Percentiles rank a stretch among this genome's conserved stretches.
These are phyloP conservation scores for Fusarium xylarioides DNA, from an alignment of 2,329 filamentous ascomycete genomes.

Conservation along the genomic window DNA sequence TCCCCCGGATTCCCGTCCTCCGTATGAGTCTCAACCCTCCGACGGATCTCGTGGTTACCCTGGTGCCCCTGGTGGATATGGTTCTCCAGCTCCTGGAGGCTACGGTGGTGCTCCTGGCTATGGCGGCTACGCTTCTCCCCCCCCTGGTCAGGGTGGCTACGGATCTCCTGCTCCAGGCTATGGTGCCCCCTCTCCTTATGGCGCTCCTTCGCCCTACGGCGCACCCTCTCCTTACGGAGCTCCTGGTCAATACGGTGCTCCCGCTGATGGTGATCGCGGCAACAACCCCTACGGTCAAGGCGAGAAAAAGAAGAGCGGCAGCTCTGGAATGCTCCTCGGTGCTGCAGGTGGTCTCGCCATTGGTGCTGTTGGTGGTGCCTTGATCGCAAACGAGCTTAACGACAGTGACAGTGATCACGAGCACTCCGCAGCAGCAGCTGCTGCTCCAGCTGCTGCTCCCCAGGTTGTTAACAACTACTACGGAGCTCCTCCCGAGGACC, in stretches of 20 bases:
- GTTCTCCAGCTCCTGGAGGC: constrained; percentile 32
- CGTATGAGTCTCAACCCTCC: constrained; percentile 32
- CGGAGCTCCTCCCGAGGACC: constrained; percentile 24
- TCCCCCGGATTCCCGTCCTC: constrained; percentile 35
- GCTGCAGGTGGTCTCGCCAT: constrained; percentile 68
- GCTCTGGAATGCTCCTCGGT: constrained; percentile 64
- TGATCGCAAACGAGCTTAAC: constrained; percentile 63
- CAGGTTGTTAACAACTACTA: constrained; percentile 28
- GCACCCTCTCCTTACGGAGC: constrained; percentile 25
- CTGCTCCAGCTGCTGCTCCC: neutral
- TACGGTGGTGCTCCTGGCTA: constrained; percentile 33
- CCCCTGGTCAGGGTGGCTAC: constrained; percentile 27
- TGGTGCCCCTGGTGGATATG: constrained; percentile 30
- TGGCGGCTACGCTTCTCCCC: constrained; percentile 25
- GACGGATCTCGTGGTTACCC: constrained; percentile 41
- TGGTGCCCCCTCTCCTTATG: constrained; percentile 24
- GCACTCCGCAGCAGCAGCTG: constrained; percentile 20
- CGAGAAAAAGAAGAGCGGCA: constrained; percentile 53
- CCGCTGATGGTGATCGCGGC: constrained; percentile 3
- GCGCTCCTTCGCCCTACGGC: constrained; percentile 10
- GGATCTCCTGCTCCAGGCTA: constrained; percentile 32
- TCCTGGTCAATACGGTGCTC: constrained; percentile 23
- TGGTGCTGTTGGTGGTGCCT: constrained; percentile 65
- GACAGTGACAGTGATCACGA: constrained; percentile 40
- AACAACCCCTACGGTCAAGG: constrained; percentile 36